Evolutionary conservation across 192 early-diverging fungal genomes (phyloP).

Genomic region (Linderina pennispora): DNA sequence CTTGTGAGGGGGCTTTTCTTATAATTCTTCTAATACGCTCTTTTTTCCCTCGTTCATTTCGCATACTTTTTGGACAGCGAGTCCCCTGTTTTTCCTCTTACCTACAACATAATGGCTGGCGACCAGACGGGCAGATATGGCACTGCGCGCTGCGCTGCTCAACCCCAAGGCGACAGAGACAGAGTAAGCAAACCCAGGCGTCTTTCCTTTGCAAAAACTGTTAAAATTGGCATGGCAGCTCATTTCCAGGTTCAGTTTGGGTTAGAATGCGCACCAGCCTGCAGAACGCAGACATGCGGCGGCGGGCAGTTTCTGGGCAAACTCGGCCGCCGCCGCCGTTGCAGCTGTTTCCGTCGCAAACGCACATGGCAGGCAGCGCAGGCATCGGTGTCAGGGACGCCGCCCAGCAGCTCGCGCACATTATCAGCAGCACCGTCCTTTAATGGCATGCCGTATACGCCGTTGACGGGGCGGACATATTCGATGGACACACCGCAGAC

Average conservation of each 20-base stretch:
- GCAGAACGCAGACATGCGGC: slow-evolving; percentile 16
- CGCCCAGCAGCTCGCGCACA: neutral
- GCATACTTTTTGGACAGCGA: neutral
- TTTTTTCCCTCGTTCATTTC: too few relatives aligned
- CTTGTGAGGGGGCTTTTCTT: too few relatives aligned
- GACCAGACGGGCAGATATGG: slow-evolving; percentile 36
- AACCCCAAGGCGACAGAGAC: slow-evolving; percentile 24
- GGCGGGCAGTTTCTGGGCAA: slow-evolving; percentile 3
- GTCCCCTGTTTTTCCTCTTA: neutral
- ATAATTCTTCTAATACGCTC: too few relatives aligned
- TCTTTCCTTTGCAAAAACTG: too few relatives aligned
- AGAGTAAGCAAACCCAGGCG: slow-evolving; percentile 23
- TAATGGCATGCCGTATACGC: too few relatives aligned
- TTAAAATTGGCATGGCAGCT: neutral
- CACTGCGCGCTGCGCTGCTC: slow-evolving; percentile 44
- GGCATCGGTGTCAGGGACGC: neutral
- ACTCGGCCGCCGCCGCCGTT: neutral
- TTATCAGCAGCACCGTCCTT: too few relatives aligned
- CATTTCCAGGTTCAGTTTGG: neutral
- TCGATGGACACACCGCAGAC: too few relatives aligned
- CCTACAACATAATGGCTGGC: too few relatives aligned
- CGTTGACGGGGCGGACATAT: too few relatives aligned
- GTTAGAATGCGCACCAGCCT: slow-evolving; percentile 16
- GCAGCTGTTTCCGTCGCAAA: slow-evolving; percentile 1
- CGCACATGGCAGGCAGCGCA: neutral